Conservation (phyloP, 164 flowering plant genomes). For the Nymphaea thermarum region DNA sequence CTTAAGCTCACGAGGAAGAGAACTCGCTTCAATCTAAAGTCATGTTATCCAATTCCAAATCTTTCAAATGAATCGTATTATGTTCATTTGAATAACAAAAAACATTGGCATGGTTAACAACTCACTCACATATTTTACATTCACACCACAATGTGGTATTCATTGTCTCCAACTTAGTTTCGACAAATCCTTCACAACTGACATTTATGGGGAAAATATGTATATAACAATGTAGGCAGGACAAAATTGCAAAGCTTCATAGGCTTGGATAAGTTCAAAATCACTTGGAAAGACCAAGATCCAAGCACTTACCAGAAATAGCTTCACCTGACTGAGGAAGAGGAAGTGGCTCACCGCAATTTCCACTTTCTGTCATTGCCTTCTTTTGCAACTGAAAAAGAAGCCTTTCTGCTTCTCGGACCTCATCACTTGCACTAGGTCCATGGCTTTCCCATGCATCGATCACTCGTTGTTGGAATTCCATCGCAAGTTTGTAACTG, state of each 20-base stretch:
- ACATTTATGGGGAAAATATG: not conserved
- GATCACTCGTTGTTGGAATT: constrained; percentile 37
- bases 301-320: constrained; percentile 6
- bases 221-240: not conserved
- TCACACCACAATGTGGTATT: not conserved
- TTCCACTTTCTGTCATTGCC: constrained; percentile 12
- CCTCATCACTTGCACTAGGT: constrained; percentile 27
- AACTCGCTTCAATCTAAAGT: too few relatives aligned
- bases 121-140: not conserved
- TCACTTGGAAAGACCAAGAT: not conserved
- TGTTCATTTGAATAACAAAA: too few relatives aligned
- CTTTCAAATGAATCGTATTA: too few relatives aligned
- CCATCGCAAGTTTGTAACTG: constrained; percentile 43
- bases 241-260: not conserved
- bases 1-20: too few relatives aligned
- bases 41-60: too few relatives aligned
- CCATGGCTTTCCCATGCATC: constrained; percentile 48
- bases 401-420: constrained; percentile 31
- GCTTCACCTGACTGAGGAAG: constrained; percentile 16
- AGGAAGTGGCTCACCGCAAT: constrained; percentile 29
- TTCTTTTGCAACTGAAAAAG: constrained; percentile 35
- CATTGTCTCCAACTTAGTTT: too few relatives aligned
- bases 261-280: not conserved
- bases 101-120: too few relatives aligned
- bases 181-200: not conserved